Base-by-base conservation (phyloP, 345 rosid genomes). In the Garcia nutans region DNA sequence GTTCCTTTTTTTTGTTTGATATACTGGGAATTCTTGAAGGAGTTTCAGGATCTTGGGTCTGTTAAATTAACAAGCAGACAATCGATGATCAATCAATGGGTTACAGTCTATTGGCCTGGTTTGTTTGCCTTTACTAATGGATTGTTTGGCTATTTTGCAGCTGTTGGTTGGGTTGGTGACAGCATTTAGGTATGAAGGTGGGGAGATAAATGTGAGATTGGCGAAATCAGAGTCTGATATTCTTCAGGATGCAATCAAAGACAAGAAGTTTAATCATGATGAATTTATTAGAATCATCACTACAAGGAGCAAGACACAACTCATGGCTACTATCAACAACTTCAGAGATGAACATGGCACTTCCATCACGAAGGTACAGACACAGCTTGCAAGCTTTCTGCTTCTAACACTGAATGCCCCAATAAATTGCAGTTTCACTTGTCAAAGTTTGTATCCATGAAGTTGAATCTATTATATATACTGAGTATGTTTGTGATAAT, bases 301-400 rank as follows among this genome's bases (percentile, higher is more conserved):
- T 33, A 87, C 93, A 26, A 86, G 96, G 81, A 89, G 92, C 87
- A 89, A 81, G 81, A 20, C 74, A 13, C 96, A 87, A 79, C 84
- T 91, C 79, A 67, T 80, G 82, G 92, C 89, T 1, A 87, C 91
- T 56, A 85, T 89, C 86, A 91, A 89, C 70, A 66, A 79, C 71
- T 87, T 80, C 76, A 79, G 89, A 78, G 91, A 91, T 44, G 77
- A 82, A 6, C 86, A 79, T 12, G 80, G 84, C 76, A 73, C 79
- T 77, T 83, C 91, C 76, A 81, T 91, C 72, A 84, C 88, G 4
- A 89, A 87, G 90, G 90, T 86, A 80, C 26, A 56, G 1, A 23
- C 2, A 2, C n/a, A 33, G 3, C 4, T 44, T 19, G 2, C 56
- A 71, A 20, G 13, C 26, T 3, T 37, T 23, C 24, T 60, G 37